phyloP scores from a whole-genome alignment of 495 filamentous ascomycete genomes.

The Rusavskia elegans region DNA sequence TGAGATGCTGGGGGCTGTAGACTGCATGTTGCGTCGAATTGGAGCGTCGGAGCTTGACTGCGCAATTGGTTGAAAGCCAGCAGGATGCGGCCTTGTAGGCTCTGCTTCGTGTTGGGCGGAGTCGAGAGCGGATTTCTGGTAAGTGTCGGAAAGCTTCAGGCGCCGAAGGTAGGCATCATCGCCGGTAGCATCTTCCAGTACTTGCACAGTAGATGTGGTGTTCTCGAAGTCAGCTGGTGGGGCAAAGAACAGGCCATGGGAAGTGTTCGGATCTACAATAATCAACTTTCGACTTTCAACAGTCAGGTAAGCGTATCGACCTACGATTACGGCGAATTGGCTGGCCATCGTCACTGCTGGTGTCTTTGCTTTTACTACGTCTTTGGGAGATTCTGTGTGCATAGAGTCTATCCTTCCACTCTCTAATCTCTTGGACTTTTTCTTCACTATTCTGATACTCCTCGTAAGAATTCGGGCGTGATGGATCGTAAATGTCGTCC shows the following conservation, averaged over 20 bases:
- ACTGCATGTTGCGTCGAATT: neutral
- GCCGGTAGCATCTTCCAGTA: slow-evolving; percentile 41
- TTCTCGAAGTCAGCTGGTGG: slow-evolving; percentile 42
- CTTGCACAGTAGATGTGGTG: slow-evolving; percentile 16
- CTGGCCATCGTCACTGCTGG: slow-evolving; percentile 30
- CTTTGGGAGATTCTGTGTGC: slow-evolving; percentile 46
- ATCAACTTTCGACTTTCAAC: neutral
- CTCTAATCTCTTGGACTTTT: slow-evolving; percentile 57
- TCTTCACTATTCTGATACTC: slow-evolving; percentile 82
- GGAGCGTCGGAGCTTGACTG: neutral
- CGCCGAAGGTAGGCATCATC: slow-evolving; percentile 60
- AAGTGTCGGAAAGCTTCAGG: slow-evolving; percentile 28
- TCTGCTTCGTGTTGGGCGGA: neutral
- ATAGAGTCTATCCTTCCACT: slow-evolving; percentile 81
- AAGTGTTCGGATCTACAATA: slow-evolving; percentile 48
- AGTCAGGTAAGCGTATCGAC: slow-evolving; percentile 8
- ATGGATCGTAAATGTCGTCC: slow-evolving; percentile 87
- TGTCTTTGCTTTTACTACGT: slow-evolving; percentile 38
- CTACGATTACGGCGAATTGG: slow-evolving; percentile 33
- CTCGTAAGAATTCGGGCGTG: slow-evolving; percentile 68
- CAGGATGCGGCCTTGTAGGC: neutral
- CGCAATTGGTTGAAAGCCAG: too few species aligned
- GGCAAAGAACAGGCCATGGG: slow-evolving; percentile 52
- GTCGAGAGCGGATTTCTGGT: neutral
- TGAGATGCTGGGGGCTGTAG: slow-evolving; percentile 37